Base-by-base conservation (phyloP, 148 eudicot genomes). In the Rhododendron molle region DNA sequence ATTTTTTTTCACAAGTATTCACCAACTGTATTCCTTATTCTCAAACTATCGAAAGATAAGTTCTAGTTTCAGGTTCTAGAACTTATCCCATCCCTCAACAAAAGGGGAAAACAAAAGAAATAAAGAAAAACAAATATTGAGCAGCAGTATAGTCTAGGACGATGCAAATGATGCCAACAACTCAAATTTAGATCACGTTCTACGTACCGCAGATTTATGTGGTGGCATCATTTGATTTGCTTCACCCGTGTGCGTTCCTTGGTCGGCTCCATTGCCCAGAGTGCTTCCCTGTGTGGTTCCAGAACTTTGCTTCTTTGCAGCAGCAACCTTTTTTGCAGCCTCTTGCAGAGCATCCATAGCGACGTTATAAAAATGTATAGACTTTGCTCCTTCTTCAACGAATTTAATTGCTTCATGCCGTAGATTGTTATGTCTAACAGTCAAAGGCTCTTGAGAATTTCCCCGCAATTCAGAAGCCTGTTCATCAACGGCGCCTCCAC, bases 351-450 rank as follows among this genome's bases (percentile, higher is more conserved):
- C 90, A 62, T 90, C 89, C 86, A 85, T 54, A 32, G 91, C 90
- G 14, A 81, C 90, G 58, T 87, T 84, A 80, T 91, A 91, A 21
- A 88, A 46, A 82, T 90, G 87, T 74, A 86, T 85, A 32, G 91
- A 85, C 77, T 87, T 86, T 14, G 91, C 91, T 60, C 93, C 91
- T 87, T 90, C 90, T 83, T 91, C 91, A 28, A 90, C 92, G 83
- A 88, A 88, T 71, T 88, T 88, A 21, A 88, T 82, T 15, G 89
- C 89, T 88, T 88, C 87, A 34, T 85, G 84, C 34, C 84, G 71
- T 40, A 88, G 73, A 85, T 78, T 85, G 69, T 77, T 77, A 81
- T 73, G 83, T 47, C 89, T 74, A 32, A 83, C 78, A 21, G 87
- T 78, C 52, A 85, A 36, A 46, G 89, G 81, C 32, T 85, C 89